Percentiles rank a stretch among this genome's conserved stretches.
Conservation (phyloP, 2,329 filamentous ascomycete genomes). For the Alternaria tenuissima region DNA sequence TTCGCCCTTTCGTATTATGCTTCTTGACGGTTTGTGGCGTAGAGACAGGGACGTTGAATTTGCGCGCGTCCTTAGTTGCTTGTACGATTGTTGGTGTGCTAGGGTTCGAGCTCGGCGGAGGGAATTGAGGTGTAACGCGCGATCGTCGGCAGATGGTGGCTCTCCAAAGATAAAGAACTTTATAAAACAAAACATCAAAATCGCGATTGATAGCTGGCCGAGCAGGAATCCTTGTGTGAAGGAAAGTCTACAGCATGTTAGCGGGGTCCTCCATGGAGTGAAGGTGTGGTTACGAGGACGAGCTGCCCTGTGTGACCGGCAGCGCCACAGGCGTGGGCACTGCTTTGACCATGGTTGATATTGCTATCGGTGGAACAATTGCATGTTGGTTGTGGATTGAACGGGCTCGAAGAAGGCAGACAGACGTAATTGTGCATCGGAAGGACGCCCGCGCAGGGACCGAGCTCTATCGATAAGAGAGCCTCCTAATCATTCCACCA, state of each 20-base stretch:
- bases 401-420: not conserved
- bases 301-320: slow-evolving; percentile 26
- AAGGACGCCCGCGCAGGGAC: slow-evolving; percentile 13
- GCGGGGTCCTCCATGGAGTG: slow-evolving; percentile 22
- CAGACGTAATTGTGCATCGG: slow-evolving; percentile 17
- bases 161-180: slow-evolving; percentile 99
- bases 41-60: slow-evolving; percentile 43
- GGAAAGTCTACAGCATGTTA: slow-evolving; percentile 68
- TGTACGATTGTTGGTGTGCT: slow-evolving; percentile 63
- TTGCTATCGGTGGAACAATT: slow-evolving; percentile 13
- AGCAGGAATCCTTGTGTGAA: slow-evolving; percentile 95
- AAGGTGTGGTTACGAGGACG: slow-evolving; percentile 24
- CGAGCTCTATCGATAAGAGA: slow-evolving; percentile 6
- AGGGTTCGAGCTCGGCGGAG: slow-evolving; percentile 77
- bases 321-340: slow-evolving; percentile 23
- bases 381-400: slow-evolving; percentile 13
- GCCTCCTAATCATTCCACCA: slow-evolving; percentile 17
- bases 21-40: slow-evolving; percentile 49
- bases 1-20: slow-evolving; percentile 56
- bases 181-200: slow-evolving; percentile 93
- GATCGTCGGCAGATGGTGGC: slow-evolving; percentile 81
- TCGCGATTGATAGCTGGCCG: slow-evolving; percentile 89
- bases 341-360: slow-evolving; percentile 24
- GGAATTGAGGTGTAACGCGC: slow-evolving; percentile 76
- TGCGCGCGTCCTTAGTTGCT: slow-evolving; percentile 43